Percentiles rank a stretch among this genome's conserved stretches.
These are phyloP conservation scores for Scutellaria galericulata DNA, from an alignment of 257 asterid genomes.

Conservation along the genomic window DNA sequence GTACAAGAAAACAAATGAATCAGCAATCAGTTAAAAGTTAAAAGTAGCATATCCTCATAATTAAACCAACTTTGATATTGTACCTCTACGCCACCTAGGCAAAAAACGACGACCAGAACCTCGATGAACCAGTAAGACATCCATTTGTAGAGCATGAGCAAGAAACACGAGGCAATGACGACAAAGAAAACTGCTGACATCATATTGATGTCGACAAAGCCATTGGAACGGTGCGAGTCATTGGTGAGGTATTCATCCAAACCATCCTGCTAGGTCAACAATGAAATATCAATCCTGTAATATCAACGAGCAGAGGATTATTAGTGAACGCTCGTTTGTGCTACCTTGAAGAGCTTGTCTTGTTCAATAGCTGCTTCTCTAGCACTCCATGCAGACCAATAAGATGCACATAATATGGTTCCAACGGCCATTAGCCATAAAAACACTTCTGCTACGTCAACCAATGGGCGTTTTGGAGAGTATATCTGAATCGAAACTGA, in stretches of 20 bases:
- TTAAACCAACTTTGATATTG: background rate
- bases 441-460: conserved; percentile 91
- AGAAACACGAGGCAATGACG: conserved; percentile 82
- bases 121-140: conserved; percentile 92
- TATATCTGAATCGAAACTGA: conserved; percentile 83
- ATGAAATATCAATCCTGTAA: conserved; percentile 20
- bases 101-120: conserved; percentile 85
- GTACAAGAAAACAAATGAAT: conserved; percentile 34
- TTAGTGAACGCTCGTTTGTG: background rate
- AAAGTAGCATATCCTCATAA: too few relatives aligned
- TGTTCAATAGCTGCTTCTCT: conserved; percentile 80
- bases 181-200: conserved; percentile 76
- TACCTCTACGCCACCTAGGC: conserved; percentile 95
- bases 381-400: conserved; percentile 95
- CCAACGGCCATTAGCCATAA: conserved; percentile 93
- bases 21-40: conserved; percentile 24
- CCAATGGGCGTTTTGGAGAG: conserved; percentile 83
- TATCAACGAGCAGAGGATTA: conserved; percentile 17
- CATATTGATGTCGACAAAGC: conserved; percentile 73
- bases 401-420: conserved; percentile 77
- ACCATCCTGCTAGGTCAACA: conserved; percentile 67
- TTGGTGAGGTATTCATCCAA: conserved; percentile 61
- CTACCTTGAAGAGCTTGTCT: conserved; percentile 80
- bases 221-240: conserved; percentile 47
- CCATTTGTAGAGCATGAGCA: conserved; percentile 84